Conservation (phyloP, 768 basidiomycete species). For the Strobilomyces confusus region DNA sequence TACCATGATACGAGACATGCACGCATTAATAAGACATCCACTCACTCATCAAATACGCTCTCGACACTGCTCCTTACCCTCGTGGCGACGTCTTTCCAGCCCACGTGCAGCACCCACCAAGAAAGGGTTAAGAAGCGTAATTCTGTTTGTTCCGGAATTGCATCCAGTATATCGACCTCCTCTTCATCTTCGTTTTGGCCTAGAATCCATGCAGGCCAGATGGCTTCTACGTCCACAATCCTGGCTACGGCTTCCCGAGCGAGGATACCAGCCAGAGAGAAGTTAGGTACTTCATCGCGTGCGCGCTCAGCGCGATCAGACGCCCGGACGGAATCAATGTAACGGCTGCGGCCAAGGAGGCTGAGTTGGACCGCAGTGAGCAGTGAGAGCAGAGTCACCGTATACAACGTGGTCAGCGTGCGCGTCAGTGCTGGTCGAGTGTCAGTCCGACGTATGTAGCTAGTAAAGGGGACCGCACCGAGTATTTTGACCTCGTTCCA, state of each 20-base stretch:
- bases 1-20: neutral
- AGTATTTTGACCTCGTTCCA: slow-evolving; percentile 90
- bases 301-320: slow-evolving; percentile 56
- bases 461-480: slow-evolving; percentile 48
- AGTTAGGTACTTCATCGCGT: slow-evolving; percentile 36
- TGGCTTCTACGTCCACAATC: slow-evolving; percentile 24
- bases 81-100: slow-evolving; percentile 82
- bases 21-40: slow-evolving; percentile 8
- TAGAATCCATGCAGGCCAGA: slow-evolving; percentile 22
- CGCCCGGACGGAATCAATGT: slow-evolving; percentile 64
- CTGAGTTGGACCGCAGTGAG: slow-evolving; percentile 84
- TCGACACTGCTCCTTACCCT: slow-evolving; percentile 72
- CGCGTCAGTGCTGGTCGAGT: slow-evolving; percentile 70
- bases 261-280: slow-evolving; percentile 25
- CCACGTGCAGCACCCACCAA: slow-evolving; percentile 92
- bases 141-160: slow-evolving; percentile 65
- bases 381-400: slow-evolving; percentile 80
- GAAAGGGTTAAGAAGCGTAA: slow-evolving; percentile 78
- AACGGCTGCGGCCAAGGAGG: slow-evolving; percentile 76
- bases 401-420: slow-evolving; percentile 81
- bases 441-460: slow-evolving; percentile 1
- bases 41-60: slow-evolving; percentile 81
- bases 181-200: slow-evolving; percentile 25
- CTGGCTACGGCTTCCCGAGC: slow-evolving; percentile 23
- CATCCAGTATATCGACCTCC: slow-evolving; percentile 28